Percentiles rank a stretch among this genome's conserved stretches.
Evolutionary conservation across 1,139 yeast species (phyloP).

Genomic region (Taphrina communis): DNA sequence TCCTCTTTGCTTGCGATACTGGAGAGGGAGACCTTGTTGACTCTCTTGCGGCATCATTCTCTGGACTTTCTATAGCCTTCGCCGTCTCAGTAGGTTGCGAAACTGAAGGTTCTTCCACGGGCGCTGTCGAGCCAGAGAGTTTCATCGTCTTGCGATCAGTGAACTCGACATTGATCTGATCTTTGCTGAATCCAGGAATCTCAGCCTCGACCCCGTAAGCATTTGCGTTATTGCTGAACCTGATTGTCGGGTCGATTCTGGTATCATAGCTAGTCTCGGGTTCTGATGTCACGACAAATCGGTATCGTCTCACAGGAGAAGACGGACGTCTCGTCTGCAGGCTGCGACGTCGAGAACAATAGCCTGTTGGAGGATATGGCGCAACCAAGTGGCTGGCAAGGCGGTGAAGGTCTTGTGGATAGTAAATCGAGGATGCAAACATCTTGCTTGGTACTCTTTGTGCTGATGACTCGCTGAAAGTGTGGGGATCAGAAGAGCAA

Average conservation of each 20-base stretch:
- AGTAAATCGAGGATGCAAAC: constrained; percentile 5
- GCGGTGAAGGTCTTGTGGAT: constrained; percentile 25
- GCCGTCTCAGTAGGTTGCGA: neutral
- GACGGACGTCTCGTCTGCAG: neutral
- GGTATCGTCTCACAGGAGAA: neutral
- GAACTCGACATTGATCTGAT: constrained; percentile 19
- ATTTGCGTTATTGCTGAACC: constrained; percentile 3
- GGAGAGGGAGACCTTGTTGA: constrained; percentile 1
- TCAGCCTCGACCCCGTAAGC: constrained; percentile 1
- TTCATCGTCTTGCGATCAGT: constrained; percentile 6
- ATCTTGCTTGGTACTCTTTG: neutral
- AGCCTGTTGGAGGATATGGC: constrained; percentile 4
- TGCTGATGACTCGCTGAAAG: neutral
- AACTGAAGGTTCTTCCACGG: neutral
- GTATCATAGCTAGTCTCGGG: constrained; percentile 8
- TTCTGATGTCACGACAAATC: neutral
- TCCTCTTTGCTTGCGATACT: constrained; percentile 7
- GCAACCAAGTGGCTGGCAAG: constrained; percentile 9
- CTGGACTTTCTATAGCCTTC: neutral
- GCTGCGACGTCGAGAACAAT: constrained; percentile 2
- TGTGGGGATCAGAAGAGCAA: neutral
- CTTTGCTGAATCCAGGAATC: constrained; percentile 17
- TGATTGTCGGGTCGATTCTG: constrained; percentile 9
- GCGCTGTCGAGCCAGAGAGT: constrained; percentile 19
- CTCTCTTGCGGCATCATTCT: neutral